Conservation (phyloP, 2,329 filamentous ascomycete species). For the Arthrobotrys iridis region DNA sequence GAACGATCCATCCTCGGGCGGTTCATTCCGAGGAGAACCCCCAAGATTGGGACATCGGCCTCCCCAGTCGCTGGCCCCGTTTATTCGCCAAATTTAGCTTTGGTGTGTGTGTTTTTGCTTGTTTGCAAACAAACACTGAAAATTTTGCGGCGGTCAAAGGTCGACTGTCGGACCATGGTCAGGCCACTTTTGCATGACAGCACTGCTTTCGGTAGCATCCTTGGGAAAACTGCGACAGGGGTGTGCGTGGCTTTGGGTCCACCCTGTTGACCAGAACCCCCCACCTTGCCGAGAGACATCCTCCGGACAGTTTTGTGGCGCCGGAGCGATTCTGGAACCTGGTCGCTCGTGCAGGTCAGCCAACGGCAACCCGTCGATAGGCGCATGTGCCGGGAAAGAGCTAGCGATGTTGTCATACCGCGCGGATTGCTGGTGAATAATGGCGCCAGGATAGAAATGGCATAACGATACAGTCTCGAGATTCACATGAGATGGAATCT, state of each 20-base stretch:
- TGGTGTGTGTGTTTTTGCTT: conserved; percentile 38
- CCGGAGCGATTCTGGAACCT: conserved; percentile 33
- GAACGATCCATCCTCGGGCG: conserved; percentile 42
- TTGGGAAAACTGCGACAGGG: conserved; percentile 43
- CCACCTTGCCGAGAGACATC: conserved; percentile 37
- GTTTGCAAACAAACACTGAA: conserved; percentile 25
- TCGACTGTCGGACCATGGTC: conserved; percentile 53
- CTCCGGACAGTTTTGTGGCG: conserved; percentile 21
- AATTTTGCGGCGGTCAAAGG: conserved; percentile 21
- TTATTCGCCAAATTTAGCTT: conserved; percentile 32
- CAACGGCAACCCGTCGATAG: conserved; percentile 37
- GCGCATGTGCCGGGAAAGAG: conserved; percentile 28
- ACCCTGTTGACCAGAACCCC: conserved; percentile 15
- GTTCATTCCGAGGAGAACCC: conserved; percentile 44
- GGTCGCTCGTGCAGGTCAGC: conserved; percentile 18
- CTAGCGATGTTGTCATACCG: conserved; percentile 19
- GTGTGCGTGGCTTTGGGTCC: conserved; percentile 12
- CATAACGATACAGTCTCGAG: conserved; percentile 45
- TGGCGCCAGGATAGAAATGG: conserved; percentile 41
- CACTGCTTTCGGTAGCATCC: conserved; percentile 45
- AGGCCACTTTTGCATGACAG: conserved; percentile 54
- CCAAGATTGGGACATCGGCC: conserved; percentile 11
- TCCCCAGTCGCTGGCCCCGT: conserved; percentile 11
- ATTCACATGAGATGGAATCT: conserved; percentile 33
- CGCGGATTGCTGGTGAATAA: conserved; percentile 27